Evolutionary conservation across 768 basidiomycete genomes (phyloP), one percentile per base, ranked within the genome.

Genomic region (Postia placenta): DNA sequence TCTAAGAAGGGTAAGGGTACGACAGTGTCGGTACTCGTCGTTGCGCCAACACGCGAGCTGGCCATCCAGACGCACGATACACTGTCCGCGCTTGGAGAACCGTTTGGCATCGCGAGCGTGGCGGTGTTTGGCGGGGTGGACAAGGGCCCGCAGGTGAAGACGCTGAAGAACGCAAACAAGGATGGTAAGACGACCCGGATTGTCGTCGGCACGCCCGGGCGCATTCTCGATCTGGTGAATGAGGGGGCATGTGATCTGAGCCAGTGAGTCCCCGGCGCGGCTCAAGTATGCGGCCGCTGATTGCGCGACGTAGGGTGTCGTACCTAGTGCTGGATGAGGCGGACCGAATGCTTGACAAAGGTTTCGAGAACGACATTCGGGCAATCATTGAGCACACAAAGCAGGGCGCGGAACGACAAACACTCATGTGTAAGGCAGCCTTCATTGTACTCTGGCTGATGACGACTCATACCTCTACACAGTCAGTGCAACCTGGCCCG

Each of bases 401-500:
- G 69, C 80, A 80, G 61, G 73, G 76, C 28, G 64, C 73, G n/a
- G 75, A 79, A 50, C 78, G 92, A 40, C 92, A 94, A 69, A 95
- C 91, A 5, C 83, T 93, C 76, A 93, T 94, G 92, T 94, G 90
- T 93, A 64, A 56, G 88, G 77, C 19, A 11, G 15, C 12, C 6
- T 36, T 37, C 33, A 19, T 46, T 15, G 17, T 22, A 26, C 17
- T n/a, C 27, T 12, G 35, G 41, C 26, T 39, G 26, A 35, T 14
- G 5, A 11, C 24, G 26, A 23, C 26, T 40, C 23, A 49, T 41
- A 4, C 5, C 15, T 33, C 30, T 39, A n/a, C 6, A 2, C 43
- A 52, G 92, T 98, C 73, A 96, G 92, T 45, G 96, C 96, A 7
- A 99, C 96, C 6, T 99, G 96, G 96, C 96, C 96, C 0, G 92